Percentiles rank a stretch among this genome's conserved stretches.
Conservation (phyloP, 2,329 filamentous ascomycete species). For the Myriangium duriaei region DNA sequence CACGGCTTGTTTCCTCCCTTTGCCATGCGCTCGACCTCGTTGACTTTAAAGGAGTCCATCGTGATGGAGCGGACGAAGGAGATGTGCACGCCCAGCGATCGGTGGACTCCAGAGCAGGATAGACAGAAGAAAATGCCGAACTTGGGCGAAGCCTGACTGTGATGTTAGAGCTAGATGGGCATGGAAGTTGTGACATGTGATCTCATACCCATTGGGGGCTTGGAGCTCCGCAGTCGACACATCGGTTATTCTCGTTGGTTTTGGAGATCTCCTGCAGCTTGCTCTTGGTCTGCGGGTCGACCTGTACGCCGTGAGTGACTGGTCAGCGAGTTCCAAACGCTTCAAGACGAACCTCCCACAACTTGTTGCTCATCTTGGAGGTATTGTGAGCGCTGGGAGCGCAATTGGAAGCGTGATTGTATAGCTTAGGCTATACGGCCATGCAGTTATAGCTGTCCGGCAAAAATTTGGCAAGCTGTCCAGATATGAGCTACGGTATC, state of each 20-base stretch:
- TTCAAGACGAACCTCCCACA: constrained; percentile 60
- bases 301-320: constrained; percentile 23
- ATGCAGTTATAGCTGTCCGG: too few species aligned
- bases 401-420: background rate
- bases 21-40: constrained; percentile 88
- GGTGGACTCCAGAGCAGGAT: constrained; percentile 86
- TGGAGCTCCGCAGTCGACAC: constrained; percentile 90
- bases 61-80: constrained; percentile 95
- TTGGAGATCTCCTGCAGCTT: constrained; percentile 94
- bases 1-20: constrained; percentile 80
- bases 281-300: constrained; percentile 90
- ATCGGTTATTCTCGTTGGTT: constrained; percentile 73
- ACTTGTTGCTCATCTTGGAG: constrained; percentile 48
- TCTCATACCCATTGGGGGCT: constrained; percentile 89
- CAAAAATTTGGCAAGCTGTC: too few species aligned
- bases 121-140: constrained; percentile 99
- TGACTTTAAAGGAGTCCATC: constrained; percentile 95
- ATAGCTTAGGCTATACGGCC: too few species aligned
- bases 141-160: constrained; percentile 61
- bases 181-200: constrained; percentile 4
- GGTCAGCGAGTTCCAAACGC: background rate
- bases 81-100: constrained; percentile 91
- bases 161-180: constrained; percentile 7
- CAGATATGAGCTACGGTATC: too few species aligned
- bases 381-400: too few species aligned